Evolutionary conservation across 306 rosid species (phyloP).

Genomic region (Pyrus bretschneideri): DNA sequence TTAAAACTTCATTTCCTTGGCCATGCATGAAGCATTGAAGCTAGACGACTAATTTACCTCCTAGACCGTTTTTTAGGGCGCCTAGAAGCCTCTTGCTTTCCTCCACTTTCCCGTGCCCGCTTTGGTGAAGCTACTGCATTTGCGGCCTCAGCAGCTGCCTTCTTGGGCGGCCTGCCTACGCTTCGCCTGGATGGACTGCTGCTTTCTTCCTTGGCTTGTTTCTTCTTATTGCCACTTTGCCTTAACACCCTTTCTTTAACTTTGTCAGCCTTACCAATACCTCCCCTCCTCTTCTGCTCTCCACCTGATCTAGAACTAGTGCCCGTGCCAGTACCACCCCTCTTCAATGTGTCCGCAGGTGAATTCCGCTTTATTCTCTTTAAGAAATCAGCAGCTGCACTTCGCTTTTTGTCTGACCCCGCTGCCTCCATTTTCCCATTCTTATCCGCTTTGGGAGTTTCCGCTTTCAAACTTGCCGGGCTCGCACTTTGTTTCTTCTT

Average conservation of each 20-base stretch:
- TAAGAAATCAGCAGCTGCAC: constrained; percentile 71
- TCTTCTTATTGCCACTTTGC: constrained; percentile 38
- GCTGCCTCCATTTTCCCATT: constrained; percentile 37
- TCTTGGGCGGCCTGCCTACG: constrained; percentile 81
- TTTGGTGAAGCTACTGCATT: constrained; percentile 28
- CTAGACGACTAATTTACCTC: constrained; percentile 26
- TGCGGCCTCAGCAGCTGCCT: constrained; percentile 30
- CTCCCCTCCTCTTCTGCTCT: constrained; percentile 47
- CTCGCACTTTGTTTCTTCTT: constrained; percentile 36
- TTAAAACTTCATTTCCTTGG: not conserved
- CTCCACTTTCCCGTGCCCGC: constrained; percentile 58
- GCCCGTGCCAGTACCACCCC: constrained; percentile 15
- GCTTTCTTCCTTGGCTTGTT: constrained; percentile 36
- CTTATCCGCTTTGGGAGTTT: constrained; percentile 36
- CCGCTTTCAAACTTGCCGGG: constrained; percentile 12
- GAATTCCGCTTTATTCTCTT: constrained; percentile 68
- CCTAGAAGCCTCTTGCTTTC: constrained; percentile 39
- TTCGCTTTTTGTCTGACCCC: constrained; percentile 48
- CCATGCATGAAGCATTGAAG: not conserved
- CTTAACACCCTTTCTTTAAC: constrained; percentile 41
- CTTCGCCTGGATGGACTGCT: constrained; percentile 53
- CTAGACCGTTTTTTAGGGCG: constrained; percentile 54
- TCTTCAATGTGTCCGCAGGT: constrained; percentile 28
- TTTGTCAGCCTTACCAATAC: constrained; percentile 4
- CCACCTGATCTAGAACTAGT: constrained; percentile 6